Conservation (phyloP, 2,329 filamentous ascomycete genomes). For the Botrytis cinerea region DNA sequence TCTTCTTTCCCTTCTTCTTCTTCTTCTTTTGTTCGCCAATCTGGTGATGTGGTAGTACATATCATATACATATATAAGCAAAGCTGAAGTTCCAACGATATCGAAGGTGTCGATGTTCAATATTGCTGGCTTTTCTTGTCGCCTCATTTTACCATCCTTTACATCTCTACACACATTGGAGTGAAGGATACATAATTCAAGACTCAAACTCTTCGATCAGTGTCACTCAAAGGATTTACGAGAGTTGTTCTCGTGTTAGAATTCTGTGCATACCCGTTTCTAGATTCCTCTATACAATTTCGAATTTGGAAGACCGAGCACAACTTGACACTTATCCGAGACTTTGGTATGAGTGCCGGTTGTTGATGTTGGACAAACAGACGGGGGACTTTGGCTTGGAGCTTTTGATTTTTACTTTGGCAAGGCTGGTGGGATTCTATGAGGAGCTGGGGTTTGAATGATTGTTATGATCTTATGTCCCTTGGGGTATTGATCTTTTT, state of each 20-base stretch:
- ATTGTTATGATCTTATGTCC: not conserved
- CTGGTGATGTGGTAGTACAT: not conserved
- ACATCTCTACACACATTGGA: not conserved
- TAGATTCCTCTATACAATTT: not conserved
- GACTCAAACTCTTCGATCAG: constrained; percentile 4
- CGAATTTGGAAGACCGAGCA: constrained; percentile 18
- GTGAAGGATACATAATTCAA: constrained; percentile 1
- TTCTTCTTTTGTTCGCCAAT: not conserved
- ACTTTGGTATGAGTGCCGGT: constrained; percentile 14
- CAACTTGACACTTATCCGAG: constrained; percentile 21
- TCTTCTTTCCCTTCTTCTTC: not conserved
- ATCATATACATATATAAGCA: not conserved
- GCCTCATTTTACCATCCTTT: not conserved
- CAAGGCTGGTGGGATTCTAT: not conserved
- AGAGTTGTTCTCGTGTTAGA: not conserved
- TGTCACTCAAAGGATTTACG: constrained; percentile 7
- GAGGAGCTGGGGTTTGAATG: not conserved
- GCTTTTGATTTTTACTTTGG: not conserved
- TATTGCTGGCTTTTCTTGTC: not conserved
- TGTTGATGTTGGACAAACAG: constrained; percentile 18
- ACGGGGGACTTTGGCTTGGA: constrained; percentile 1
- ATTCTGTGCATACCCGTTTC: constrained; percentile 21
- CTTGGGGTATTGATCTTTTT: not conserved
- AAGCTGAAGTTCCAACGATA: not conserved
- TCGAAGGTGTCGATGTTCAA: not conserved